Percentiles rank a stretch among this genome's conserved stretches.
Conservation (phyloP, 2,329 filamentous ascomycete genomes). For the Elsinoe batatas region DNA sequence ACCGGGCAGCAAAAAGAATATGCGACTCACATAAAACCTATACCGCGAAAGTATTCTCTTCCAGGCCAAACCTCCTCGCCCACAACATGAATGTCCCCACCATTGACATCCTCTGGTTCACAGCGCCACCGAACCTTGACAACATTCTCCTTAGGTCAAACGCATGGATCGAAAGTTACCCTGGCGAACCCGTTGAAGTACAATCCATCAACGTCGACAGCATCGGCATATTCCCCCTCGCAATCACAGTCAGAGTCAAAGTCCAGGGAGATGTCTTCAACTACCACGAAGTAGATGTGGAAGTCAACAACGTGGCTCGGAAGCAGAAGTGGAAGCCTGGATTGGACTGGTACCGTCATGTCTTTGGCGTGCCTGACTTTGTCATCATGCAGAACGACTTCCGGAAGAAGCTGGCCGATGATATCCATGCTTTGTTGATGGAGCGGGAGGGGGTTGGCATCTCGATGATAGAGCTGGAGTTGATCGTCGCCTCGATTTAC, state of each 20-base stretch:
- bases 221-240: background rate
- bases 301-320: background rate
- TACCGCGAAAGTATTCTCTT: too few relatives aligned
- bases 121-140: background rate
- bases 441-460: background rate
- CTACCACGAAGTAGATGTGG: background rate
- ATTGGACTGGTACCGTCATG: background rate
- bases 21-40: too few relatives aligned
- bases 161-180: background rate
- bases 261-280: background rate
- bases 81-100: background rate
- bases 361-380: background rate
- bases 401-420: background rate
- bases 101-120: background rate
- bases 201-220: background rate
- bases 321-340: background rate
- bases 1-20: too few relatives aligned
- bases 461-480: background rate
- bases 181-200: background rate
- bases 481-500: background rate
- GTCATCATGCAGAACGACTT: background rate
- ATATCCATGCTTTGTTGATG: background rate
- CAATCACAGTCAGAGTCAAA: background rate
- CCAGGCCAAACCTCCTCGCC: too few relatives aligned
- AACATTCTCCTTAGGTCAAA: background rate